These are phyloP conservation scores for Miscanthus lutarioriparius DNA, from an alignment of 176 grass and related monocot species.

Conservation along the genomic window DNA sequence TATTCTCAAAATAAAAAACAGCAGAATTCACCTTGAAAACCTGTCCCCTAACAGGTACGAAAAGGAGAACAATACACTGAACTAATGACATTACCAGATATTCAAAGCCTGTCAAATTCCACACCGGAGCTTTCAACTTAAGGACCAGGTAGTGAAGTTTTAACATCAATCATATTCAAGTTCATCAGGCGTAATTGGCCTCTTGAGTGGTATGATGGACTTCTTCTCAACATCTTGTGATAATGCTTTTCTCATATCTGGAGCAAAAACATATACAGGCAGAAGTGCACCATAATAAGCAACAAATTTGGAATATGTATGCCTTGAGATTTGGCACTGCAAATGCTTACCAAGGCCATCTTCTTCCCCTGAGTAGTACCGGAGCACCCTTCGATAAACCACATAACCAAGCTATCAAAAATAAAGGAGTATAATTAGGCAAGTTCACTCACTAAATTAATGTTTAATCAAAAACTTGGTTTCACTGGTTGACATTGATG, in stretches of 20 bases:
- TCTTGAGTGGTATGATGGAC: constrained; percentile 89
- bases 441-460: background rate
- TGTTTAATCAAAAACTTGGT: background rate
- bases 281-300: constrained; percentile 6
- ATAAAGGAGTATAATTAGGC: constrained; percentile 3
- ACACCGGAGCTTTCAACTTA: background rate
- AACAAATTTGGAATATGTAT: background rate
- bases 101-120: background rate
- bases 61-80: background rate
- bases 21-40: background rate
- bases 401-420: constrained; percentile 83
- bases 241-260: constrained; percentile 98
- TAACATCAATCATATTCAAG: constrained; percentile 92
- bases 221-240: constrained; percentile 93
- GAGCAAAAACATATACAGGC: background rate
- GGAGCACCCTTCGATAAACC: constrained; percentile 88
- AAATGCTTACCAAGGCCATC: constrained; percentile 83
- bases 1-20: background rate
- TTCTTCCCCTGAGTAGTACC: constrained; percentile 99
- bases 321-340: background rate
- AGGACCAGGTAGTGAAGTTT: background rate
- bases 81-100: background rate
- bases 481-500: background rate
- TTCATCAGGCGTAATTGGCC: constrained; percentile 92
- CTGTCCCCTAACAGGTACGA: background rate